Evolutionary conservation across 345 rosid genomes (phyloP), one percentile per base, ranked within the genome.

Genomic region (Murraya paniculata): DNA sequence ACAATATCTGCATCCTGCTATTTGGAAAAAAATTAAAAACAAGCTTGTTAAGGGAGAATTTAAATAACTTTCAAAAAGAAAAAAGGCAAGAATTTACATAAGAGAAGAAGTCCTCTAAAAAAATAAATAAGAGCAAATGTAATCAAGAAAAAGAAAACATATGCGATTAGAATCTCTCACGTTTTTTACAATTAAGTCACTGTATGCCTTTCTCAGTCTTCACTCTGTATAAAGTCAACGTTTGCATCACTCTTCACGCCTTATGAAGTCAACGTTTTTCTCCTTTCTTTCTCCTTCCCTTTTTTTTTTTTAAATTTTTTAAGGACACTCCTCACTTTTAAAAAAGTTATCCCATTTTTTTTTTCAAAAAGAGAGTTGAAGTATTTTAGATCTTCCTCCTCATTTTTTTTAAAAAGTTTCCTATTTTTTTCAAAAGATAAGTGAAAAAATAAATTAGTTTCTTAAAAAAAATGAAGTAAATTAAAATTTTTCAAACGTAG

Each of bases 1-100:
- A 92, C 74, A 66, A 92, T 83, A 76, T 94, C 98, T 4, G 93
- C 89, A 85, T 94, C 98, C 97, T 92, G 83, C 6, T 57, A 19
- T 74, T 11, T 24, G 56, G 67, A 53, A 14, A 19, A 66, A 50
- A 14, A 31, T 14, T 33, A 68, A 19, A 36, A 45, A 16, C 2
- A 6, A 67, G 14, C 0, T 13, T 45, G 50, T 45, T 13, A 10
- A 45, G 50, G 50, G 18, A 45, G 50, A 45, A 13, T 45, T 41
- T 41, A 41, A 41, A 41, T 11, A 41, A 41, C 50, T 41, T 41
- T 41, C 13, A 9, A 39, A 9, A 38, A 38, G 9, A 38, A 38
- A 39, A 9, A 9, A 39, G 11, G 45, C 13, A 2, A 39, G 45
- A 39, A 39, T 39, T 41, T 41, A 10, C 10, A 41, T 11, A 41